Percentiles rank a stretch among this genome's conserved stretches.
Conservation (phyloP, 495 filamentous ascomycete species). For the Ramalina peruviana region DNA sequence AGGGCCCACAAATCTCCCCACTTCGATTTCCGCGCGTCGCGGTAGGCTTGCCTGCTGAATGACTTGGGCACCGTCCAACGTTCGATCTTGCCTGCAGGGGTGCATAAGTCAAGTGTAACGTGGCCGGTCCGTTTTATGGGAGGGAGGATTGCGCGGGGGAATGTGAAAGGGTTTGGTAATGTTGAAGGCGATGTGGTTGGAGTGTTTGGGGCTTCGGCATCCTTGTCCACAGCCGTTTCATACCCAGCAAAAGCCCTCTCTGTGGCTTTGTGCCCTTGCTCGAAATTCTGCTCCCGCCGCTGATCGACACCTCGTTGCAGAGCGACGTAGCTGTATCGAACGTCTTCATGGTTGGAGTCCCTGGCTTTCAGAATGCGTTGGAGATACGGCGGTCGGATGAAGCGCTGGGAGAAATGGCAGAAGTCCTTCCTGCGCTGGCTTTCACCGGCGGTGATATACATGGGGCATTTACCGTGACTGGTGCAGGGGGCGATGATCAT, state of each 20-base stretch:
- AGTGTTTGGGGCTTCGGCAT: constrained; percentile 15
- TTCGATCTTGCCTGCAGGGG: constrained; percentile 72
- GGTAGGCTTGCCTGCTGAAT: constrained; percentile 66
- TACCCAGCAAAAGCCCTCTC: constrained; percentile 39
- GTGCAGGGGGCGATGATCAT: constrained; percentile 96
- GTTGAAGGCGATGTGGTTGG: background rate
- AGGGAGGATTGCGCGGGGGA: constrained; percentile 64
- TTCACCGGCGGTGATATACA: constrained; percentile 61
- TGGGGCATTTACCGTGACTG: constrained; percentile 75
- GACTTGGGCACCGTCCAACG: constrained; percentile 83
- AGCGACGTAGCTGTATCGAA: constrained; percentile 77
- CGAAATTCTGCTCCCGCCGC: constrained; percentile 25
- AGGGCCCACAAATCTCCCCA: constrained; percentile 97
- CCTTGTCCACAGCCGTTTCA: constrained; percentile 18
- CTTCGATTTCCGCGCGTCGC: constrained; percentile 73
- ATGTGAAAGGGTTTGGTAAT: constrained; percentile 39
- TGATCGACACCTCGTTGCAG: constrained; percentile 62
- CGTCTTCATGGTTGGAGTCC: constrained; percentile 75
- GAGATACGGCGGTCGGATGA: constrained; percentile 66
- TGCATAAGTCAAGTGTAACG: constrained; percentile 82
- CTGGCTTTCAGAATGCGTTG: constrained; percentile 60
- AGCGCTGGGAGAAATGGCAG: constrained; percentile 84
- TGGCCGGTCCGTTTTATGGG: constrained; percentile 81
- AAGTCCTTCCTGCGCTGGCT: constrained; percentile 66
- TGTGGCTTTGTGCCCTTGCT: constrained; percentile 29